Conservation (phyloP, 2,329 filamentous ascomycete species). For the Fusarium agapanthi region DNA sequence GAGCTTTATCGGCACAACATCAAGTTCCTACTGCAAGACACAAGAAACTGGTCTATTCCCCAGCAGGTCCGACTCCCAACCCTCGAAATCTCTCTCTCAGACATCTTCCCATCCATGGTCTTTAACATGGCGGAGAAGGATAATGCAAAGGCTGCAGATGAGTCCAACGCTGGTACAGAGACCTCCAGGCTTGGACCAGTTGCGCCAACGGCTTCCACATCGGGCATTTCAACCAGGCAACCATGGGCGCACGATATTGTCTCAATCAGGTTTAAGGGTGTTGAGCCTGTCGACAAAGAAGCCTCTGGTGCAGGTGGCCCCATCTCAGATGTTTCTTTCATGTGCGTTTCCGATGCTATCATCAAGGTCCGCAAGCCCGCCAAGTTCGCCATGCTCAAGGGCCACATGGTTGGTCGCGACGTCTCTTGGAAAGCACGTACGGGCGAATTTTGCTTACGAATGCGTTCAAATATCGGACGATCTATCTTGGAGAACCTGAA, state of each 20-base stretch:
- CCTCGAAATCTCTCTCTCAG: constrained; percentile 59
- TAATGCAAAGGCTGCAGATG: neutral
- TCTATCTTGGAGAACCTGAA: constrained; percentile 67
- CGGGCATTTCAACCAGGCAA: constrained; percentile 40
- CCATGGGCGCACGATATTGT: constrained; percentile 69
- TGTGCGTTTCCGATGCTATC: constrained; percentile 61
- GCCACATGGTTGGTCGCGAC: constrained; percentile 63
- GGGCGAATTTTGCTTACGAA: constrained; percentile 70
- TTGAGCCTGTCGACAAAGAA: constrained; percentile 43
- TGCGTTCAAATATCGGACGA: constrained; percentile 66
- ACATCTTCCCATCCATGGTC: constrained; percentile 52
- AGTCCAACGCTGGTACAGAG: constrained; percentile 5
- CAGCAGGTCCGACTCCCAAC: constrained; percentile 58
- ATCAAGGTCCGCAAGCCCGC: constrained; percentile 62
- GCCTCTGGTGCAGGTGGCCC: constrained; percentile 11
- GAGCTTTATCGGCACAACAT: constrained; percentile 57
- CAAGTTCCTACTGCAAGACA: constrained; percentile 48
- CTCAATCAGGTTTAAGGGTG: constrained; percentile 63
- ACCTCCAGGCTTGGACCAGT: constrained; percentile 38
- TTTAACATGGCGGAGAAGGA: constrained; percentile 35
- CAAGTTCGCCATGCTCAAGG: constrained; percentile 64
- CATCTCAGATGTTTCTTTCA: constrained; percentile 39
- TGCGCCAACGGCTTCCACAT: constrained; percentile 28
- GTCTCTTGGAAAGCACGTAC: constrained; percentile 67
- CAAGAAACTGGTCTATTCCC: constrained; percentile 51